phyloP scores from a whole-genome alignment of 805 yeast species.

The Candida silvicultrix region DNA sequence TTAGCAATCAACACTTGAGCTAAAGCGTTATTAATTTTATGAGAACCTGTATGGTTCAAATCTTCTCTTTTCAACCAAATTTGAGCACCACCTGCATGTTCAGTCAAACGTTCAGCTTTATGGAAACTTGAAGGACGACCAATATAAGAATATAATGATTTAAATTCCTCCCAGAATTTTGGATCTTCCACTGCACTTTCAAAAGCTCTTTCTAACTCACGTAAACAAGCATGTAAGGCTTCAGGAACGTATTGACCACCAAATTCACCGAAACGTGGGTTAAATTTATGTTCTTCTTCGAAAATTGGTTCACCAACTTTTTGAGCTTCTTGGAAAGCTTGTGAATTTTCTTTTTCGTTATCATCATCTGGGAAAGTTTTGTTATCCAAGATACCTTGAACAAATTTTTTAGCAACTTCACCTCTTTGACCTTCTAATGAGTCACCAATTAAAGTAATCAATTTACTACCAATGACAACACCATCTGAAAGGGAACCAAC shows the following conservation, averaged over 20 bases:
- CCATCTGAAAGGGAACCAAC: conserved; percentile 83
- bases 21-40: conserved; percentile 77
- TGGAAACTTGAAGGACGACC: conserved; percentile 96
- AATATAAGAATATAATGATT: conserved; percentile 78
- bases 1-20: conserved; percentile 78
- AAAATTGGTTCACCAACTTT: conserved; percentile 29
- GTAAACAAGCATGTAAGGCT: conserved; percentile 84
- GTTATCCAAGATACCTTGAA: conserved; percentile 60
- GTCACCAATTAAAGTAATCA: conserved; percentile 64
- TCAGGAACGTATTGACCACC: conserved; percentile 99
- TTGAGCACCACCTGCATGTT: conserved; percentile 88
- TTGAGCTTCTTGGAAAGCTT: conserved; percentile 5
- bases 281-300: conserved; percentile 58
- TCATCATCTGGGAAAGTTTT: conserved; percentile 27
- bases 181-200: conserved; percentile 87
- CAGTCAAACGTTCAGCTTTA: conserved; percentile 83
- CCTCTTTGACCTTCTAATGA: conserved; percentile 56
- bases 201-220: conserved; percentile 84
- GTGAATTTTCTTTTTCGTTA: conserved; percentile 28
- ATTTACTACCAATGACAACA: conserved; percentile 90
- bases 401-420: conserved; percentile 59
- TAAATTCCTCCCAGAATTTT: conserved; percentile 88
- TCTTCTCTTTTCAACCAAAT: conserved; percentile 99
- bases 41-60: conserved; percentile 84
- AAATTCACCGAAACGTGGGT: conserved; percentile 84